A percentile compares a stretch with the other conserved stretches of the same genome.
phyloP scores from a whole-genome alignment of 2,329 filamentous ascomycete species.

The Conoideocrella luteorostrata region DNA sequence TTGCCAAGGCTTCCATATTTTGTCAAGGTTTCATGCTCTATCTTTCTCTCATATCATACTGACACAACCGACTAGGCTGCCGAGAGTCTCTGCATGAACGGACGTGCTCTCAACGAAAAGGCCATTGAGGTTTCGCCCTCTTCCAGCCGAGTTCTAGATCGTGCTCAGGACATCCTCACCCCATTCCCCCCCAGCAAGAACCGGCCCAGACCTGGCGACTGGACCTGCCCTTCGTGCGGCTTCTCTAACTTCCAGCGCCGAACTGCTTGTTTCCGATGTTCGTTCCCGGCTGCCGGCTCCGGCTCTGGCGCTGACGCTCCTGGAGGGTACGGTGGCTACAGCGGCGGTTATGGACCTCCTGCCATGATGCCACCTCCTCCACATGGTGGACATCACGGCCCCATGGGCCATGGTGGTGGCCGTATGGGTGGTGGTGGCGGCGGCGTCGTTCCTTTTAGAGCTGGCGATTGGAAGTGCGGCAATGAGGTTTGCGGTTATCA shows the following conservation, averaged over 20 bases:
- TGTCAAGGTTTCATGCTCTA: background rate
- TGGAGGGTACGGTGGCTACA: slow-evolving; percentile 60
- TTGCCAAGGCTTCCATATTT: no score
- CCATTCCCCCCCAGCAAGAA: slow-evolving; percentile 99
- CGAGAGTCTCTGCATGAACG: slow-evolving; percentile 98
- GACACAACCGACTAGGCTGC: slow-evolving; percentile 58
- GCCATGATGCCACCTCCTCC: slow-evolving; percentile 74
- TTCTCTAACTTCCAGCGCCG: slow-evolving; percentile 99
- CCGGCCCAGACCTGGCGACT: slow-evolving; percentile 90
- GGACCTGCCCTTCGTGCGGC: slow-evolving; percentile 97
- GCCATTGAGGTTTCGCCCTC: slow-evolving; percentile 98
- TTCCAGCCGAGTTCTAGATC: slow-evolving; percentile 91
- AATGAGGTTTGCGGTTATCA: slow-evolving; percentile 97
- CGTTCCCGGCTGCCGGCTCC: slow-evolving; percentile 88
- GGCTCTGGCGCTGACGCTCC: slow-evolving; percentile 60
- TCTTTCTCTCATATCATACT: background rate
- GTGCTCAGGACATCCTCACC: slow-evolving; percentile 90
- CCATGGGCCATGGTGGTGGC: slow-evolving; percentile 52
- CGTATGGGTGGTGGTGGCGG: slow-evolving; percentile 77
- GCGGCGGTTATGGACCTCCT: slow-evolving; percentile 58
- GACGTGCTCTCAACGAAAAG: slow-evolving; percentile 94
- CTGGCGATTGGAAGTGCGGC: slow-evolving; percentile 98
- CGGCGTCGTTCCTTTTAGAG: slow-evolving; percentile 90
- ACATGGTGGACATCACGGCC: slow-evolving; percentile 60
- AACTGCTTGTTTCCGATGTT: slow-evolving; percentile 97